Evolutionary conservation across 345 rosid species (phyloP).

Genomic region (Salix udensis): DNA sequence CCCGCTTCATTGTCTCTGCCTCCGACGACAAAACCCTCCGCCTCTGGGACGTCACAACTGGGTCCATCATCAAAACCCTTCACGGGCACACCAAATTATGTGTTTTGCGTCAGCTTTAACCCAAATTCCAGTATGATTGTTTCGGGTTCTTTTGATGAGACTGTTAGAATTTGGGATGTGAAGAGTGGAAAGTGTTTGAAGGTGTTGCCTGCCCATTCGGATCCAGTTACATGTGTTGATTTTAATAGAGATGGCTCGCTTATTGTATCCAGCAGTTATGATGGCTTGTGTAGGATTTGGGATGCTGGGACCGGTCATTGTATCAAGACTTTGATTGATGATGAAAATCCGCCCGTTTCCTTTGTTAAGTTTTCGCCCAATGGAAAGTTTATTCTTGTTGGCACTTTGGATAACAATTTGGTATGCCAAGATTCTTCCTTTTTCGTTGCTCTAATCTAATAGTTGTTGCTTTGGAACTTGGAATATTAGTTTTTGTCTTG

Average conservation of each 20-base stretch:
- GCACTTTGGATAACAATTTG: conserved; percentile 79
- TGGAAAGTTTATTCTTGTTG: conserved; percentile 89
- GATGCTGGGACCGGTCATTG: conserved; percentile 89
- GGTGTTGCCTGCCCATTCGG: conserved; percentile 92
- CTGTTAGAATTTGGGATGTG: conserved; percentile 92
- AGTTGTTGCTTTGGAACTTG: too few species aligned
- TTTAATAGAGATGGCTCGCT: conserved; percentile 77
- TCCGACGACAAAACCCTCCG: conserved; percentile 92
- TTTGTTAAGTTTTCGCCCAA: conserved; percentile 85
- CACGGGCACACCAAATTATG: conserved; percentile 80
- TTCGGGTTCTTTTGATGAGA: conserved; percentile 90
- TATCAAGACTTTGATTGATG: conserved; percentile 76
- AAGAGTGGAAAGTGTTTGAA: conserved; percentile 78
- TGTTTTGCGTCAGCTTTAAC: conserved; percentile 78
- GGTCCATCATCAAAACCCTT: conserved; percentile 58
- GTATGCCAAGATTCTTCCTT: conserved; percentile 29
- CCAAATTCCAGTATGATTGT: conserved; percentile 85
- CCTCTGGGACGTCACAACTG: conserved; percentile 83
- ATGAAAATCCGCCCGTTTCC: conserved; percentile 91
- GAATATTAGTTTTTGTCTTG: too few species aligned
- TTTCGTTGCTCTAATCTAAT: not conserved
- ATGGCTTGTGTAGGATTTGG: conserved; percentile 89
- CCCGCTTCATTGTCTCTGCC: conserved; percentile 79
- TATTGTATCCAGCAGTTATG: conserved; percentile 86
- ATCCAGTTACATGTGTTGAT: conserved; percentile 88